Base-by-base conservation (phyloP, 805 yeast species). In the Sugiyamaella mastotermitis region DNA sequence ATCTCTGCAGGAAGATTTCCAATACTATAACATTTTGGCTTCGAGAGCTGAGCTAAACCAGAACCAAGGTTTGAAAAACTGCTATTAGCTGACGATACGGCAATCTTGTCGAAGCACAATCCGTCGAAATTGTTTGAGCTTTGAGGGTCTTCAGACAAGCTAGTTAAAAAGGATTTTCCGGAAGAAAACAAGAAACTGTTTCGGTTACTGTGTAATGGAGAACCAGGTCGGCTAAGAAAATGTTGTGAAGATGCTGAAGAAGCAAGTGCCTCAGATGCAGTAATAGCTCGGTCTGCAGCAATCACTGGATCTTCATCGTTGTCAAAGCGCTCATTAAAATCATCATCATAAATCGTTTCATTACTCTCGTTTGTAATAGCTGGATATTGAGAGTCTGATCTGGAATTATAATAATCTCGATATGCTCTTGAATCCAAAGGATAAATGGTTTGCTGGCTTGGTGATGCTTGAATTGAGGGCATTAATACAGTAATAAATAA, bases 1-100 rank as follows among this genome's bases (percentile, higher is more conserved):
- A 55, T 41, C 40, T 55, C 60, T 22, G 49, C 31, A 1, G 60
- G 58, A 32, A 55, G 44, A 14, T 25, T 33, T 20, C 31, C 36
- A 9, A 48, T 37, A 25, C 31, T 22, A n/a, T 42, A 35, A 2
- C 21, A 18, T 14, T 9, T 20, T 37, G 11, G 39, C 15, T 2
- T 17, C 13, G 14, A n/a, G 21, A 5, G 35, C 27, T 23, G 37
- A 27, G 17, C 30, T 11, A 11, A 7, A 7, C 14, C 30, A 23
- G n/a, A 10, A 24, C 13, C 13, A 33, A 23, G 18, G 22, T 22
- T 3, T 11, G 16, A 13, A 8, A 19, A 3, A 35, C 23, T n/a
- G 10, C 24, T 22, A 10, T 22, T 22, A 10, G 9, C 24, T 7
- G 10, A 22, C 10, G 9, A 7, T 7, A 10, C 24, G 24, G 7